These are phyloP conservation scores for Neurospora terricola DNA, from an alignment of 495 filamentous ascomycete genomes.

Conservation along the genomic window DNA sequence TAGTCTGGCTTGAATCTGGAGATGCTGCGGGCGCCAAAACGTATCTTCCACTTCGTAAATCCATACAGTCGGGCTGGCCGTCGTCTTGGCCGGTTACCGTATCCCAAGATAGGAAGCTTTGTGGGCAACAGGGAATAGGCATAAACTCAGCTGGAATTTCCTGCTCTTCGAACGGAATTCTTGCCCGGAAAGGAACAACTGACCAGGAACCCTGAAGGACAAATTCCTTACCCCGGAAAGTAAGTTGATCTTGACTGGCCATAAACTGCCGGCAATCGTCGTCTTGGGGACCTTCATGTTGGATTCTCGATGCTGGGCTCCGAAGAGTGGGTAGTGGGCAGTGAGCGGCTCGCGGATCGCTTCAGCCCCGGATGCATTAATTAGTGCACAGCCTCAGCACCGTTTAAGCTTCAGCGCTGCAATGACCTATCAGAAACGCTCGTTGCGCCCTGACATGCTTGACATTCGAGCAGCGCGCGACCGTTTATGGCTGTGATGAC, in stretches of 20 bases:
- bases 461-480: background rate
- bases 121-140: background rate
- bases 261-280: background rate
- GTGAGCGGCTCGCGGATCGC: background rate
- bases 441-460: background rate
- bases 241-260: background rate
- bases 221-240: background rate
- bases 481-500: background rate
- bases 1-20: background rate
- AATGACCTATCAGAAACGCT: conserved; percentile 9
- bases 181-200: background rate
- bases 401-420: conserved; percentile 6
- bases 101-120: background rate
- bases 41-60: background rate
- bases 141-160: background rate
- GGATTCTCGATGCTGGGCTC: background rate
- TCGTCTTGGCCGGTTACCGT: background rate
- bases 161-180: background rate
- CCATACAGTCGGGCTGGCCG: background rate
- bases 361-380: background rate
- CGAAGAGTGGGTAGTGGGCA: background rate
- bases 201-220: background rate
- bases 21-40: background rate
- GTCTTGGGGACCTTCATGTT: background rate
- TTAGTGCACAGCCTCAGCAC: conserved; percentile 17